These are phyloP conservation scores for Endothia cerciana DNA, from an alignment of 2,329 filamentous ascomycete genomes.

Conservation along the genomic window DNA sequence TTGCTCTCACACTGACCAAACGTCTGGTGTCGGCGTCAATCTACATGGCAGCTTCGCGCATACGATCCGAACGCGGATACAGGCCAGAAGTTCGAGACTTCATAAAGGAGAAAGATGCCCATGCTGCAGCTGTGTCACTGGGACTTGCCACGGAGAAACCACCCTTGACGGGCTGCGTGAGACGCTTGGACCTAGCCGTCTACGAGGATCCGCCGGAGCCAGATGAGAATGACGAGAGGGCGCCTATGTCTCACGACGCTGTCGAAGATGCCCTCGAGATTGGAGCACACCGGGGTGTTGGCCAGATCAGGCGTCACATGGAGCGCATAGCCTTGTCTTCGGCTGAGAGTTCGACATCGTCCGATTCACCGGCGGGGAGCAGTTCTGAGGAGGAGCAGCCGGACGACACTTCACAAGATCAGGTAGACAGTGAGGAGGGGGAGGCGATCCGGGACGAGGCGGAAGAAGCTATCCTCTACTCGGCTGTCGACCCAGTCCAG, in stretches of 20 bases:
- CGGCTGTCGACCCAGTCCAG: slow-evolving; percentile 45
- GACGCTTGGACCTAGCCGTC: slow-evolving; percentile 55
- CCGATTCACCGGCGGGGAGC: slow-evolving; percentile 4
- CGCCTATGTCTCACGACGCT: slow-evolving; percentile 47
- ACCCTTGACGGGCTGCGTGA: slow-evolving; percentile 51
- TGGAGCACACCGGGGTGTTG: slow-evolving; percentile 13
- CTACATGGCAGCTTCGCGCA: slow-evolving; percentile 70
- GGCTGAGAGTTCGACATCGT: slow-evolving; percentile 11
- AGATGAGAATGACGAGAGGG: slow-evolving; percentile 34
- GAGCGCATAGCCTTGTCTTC: slow-evolving; percentile 14
- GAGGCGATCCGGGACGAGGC: slow-evolving; percentile 39
- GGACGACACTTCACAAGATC: slow-evolving; percentile 13
- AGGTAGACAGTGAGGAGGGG: slow-evolving; percentile 15
- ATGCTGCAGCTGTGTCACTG: slow-evolving; percentile 53
- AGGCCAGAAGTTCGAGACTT: slow-evolving; percentile 36
- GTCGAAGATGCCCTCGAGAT: slow-evolving; percentile 46
- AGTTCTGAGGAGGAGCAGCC: slow-evolving; percentile 8
- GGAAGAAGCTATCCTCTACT: slow-evolving; percentile 48
- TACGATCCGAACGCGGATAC: slow-evolving; percentile 53
- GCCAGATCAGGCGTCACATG: slow-evolving; percentile 11
- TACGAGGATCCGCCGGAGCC: slow-evolving; percentile 39
- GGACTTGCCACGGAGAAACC: slow-evolving; percentile 44
- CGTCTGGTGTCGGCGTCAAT: slow-evolving; percentile 71
- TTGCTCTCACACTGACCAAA: slow-evolving; percentile 69
- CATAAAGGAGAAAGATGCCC: slow-evolving; percentile 51